A percentile compares a stretch with the other conserved stretches of the same genome.
phyloP scores from a whole-genome alignment of 2,329 filamentous ascomycete genomes.

The Nigrograna mackinnonii region DNA sequence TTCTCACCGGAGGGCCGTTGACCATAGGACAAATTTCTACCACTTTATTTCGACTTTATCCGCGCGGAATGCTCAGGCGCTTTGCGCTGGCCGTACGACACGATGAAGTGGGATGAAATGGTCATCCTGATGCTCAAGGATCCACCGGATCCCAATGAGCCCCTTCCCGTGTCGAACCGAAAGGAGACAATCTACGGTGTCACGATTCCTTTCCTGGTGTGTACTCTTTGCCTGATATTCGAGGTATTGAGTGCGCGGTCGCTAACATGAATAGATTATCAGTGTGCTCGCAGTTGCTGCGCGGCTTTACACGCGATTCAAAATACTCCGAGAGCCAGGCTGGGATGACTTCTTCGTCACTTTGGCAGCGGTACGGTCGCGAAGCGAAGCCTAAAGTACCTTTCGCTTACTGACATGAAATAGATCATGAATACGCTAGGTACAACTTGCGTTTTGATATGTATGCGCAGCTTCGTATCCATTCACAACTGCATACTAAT shows the following conservation, averaged over 20 bases:
- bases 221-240: background rate
- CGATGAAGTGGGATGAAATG: constrained; percentile 12
- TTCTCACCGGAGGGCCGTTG: background rate
- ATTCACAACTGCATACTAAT: background rate
- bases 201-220: constrained; percentile 30
- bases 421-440: constrained; percentile 30
- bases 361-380: constrained; percentile 17
- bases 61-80: background rate
- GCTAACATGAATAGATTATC: constrained; percentile 17
- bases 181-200: constrained; percentile 26
- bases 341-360: constrained; percentile 40
- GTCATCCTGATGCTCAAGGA: constrained; percentile 20
- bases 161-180: constrained; percentile 28
- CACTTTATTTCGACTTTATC: background rate
- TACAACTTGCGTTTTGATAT: constrained; percentile 21
- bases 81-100: background rate
- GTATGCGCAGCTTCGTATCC: constrained; percentile 15
- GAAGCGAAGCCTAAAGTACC: background rate
- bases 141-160: constrained; percentile 30
- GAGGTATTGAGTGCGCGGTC: background rate
- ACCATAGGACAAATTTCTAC: background rate
- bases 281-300: constrained; percentile 30
- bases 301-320: constrained; percentile 31
- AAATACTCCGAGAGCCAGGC: constrained; percentile 33
- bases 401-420: constrained; percentile 4